phyloP scores from a whole-genome alignment of 2,329 filamentous ascomycete genomes.

The Talaromyces rugulosus region DNA sequence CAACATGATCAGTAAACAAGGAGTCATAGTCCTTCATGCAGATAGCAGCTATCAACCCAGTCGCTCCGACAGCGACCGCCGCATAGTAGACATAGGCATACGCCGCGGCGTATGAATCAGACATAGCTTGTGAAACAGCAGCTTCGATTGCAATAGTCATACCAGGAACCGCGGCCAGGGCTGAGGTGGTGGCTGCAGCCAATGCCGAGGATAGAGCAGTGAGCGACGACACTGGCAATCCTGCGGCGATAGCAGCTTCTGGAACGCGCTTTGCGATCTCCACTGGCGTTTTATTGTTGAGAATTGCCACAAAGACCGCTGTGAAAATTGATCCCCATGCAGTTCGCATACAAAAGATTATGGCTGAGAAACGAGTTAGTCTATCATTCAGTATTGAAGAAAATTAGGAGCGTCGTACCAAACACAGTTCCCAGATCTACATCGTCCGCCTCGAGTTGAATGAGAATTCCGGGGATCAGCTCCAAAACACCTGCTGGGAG shows the following conservation, averaged over 20 bases:
- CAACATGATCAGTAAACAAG: slow-evolving; percentile 19
- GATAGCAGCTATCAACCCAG: slow-evolving; percentile 14
- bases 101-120: slow-evolving; percentile 15
- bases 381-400: neutral
- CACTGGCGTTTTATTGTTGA: slow-evolving; percentile 19
- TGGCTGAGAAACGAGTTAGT: neutral
- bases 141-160: slow-evolving; percentile 15
- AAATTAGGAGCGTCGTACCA: neutral
- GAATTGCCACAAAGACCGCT: slow-evolving; percentile 22
- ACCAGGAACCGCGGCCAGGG: slow-evolving; percentile 12
- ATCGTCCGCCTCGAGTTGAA: neutral
- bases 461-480: neutral
- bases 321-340: slow-evolving; percentile 21
- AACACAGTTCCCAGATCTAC: neutral
- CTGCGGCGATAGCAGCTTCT: slow-evolving; percentile 15
- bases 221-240: slow-evolving; percentile 16
- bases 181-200: slow-evolving; percentile 11
- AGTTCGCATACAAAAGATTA: slow-evolving; percentile 1
- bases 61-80: slow-evolving; percentile 16
- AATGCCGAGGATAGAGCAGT: slow-evolving; percentile 16
- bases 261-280: slow-evolving; percentile 14
- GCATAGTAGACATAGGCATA: slow-evolving; percentile 23
- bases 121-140: slow-evolving; percentile 9
- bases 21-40: slow-evolving; percentile 19
- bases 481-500: neutral